These are phyloP conservation scores for Barnettozyma salicaria DNA, from an alignment of 805 yeast species.

Conservation along the genomic window DNA sequence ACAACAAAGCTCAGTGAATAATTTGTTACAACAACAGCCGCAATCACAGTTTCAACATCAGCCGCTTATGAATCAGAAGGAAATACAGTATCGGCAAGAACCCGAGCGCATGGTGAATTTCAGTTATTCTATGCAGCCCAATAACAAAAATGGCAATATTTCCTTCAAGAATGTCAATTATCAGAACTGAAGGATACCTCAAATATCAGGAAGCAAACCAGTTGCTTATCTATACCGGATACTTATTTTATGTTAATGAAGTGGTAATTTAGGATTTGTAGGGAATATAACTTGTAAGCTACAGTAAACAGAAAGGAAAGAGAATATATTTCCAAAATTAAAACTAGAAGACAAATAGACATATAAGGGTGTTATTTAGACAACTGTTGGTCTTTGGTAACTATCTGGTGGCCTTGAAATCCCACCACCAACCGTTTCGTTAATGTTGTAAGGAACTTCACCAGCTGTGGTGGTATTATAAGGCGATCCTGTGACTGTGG, in stretches of 20 bases:
- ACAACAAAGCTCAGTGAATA: background rate
- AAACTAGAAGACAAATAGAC: too few relatives aligned
- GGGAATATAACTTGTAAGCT: too few relatives aligned
- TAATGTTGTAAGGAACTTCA: background rate
- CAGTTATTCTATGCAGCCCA: background rate
- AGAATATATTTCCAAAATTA: background rate
- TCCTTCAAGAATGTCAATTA: slow-evolving; percentile 25
- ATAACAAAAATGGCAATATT: slow-evolving; percentile 13
- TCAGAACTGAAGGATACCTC: slow-evolving; percentile 15
- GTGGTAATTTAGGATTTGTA: too few relatives aligned
- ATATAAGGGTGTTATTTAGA: background rate
- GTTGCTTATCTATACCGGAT: too few relatives aligned
- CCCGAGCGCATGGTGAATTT: slow-evolving; percentile 1
- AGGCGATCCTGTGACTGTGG: too few relatives aligned
- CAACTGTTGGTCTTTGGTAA: background rate
- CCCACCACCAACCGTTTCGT: background rate
- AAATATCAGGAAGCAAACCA: background rate
- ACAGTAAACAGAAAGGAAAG: too few relatives aligned
- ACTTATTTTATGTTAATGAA: too few relatives aligned
- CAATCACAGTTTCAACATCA: slow-evolving; percentile 3
- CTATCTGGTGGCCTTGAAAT: slow-evolving; percentile 2
- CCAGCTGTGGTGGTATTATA: background rate
- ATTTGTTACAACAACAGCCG: background rate
- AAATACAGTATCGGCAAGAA: too few relatives aligned
- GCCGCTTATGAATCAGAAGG: background rate